These are phyloP conservation scores for Gilbertella persicaria DNA, from an alignment of 371 early-diverging fungal genomes.

Conservation along the genomic window DNA sequence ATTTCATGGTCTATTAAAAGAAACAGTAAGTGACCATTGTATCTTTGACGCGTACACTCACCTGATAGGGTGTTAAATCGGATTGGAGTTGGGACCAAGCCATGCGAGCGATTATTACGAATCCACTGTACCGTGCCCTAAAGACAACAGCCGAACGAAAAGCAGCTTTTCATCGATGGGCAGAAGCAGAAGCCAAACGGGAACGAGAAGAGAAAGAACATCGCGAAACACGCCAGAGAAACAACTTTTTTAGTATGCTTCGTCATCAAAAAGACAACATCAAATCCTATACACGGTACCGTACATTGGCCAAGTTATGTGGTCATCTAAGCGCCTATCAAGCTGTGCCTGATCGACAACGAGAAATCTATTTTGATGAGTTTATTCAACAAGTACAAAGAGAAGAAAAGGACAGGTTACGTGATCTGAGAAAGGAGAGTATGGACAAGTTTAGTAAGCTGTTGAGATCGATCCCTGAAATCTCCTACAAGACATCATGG, in stretches of 20 bases:
- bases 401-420: conserved; percentile 66
- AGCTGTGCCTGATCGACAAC: conserved; percentile 52
- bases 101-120: conserved; percentile 79
- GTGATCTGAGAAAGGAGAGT: conserved; percentile 62
- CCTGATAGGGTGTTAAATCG: conserved; percentile 65
- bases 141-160: conserved; percentile 81
- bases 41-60: not conserved
- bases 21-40: conserved; percentile 53
- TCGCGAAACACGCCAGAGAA: conserved; percentile 46
- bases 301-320: conserved; percentile 51
- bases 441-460: conserved; percentile 64
- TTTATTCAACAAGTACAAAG: conserved; percentile 58
- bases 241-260: conserved; percentile 45
- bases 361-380: conserved; percentile 64
- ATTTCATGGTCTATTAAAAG: conserved; percentile 71
- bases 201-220: conserved; percentile 53
- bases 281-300: conserved; percentile 52
- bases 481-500: conserved; percentile 73
- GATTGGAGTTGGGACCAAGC: conserved; percentile 93
- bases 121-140: conserved; percentile 85
- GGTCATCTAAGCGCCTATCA: conserved; percentile 49
- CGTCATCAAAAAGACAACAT: conserved; percentile 38
- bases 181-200: conserved; percentile 55
- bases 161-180: conserved; percentile 74
- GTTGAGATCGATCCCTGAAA: conserved; percentile 59